These are phyloP conservation scores for Neophaeococcomyces aloes DNA, from an alignment of 2,329 filamentous ascomycete species.

Conservation along the genomic window DNA sequence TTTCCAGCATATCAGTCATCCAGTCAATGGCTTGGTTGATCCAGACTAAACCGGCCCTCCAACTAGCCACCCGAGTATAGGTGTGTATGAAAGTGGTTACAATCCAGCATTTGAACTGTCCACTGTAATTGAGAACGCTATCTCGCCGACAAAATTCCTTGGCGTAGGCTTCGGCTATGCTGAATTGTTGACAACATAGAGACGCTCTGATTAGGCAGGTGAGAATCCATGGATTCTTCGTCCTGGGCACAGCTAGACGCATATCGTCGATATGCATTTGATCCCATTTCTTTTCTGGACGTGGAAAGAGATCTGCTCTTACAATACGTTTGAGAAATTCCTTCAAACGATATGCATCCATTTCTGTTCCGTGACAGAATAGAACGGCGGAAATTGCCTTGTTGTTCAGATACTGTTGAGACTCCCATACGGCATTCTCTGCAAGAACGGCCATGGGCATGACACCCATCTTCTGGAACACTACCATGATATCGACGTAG, in stretches of 20 bases:
- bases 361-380: slow-evolving; percentile 1
- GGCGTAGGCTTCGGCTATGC: slow-evolving; percentile 18
- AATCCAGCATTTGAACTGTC: slow-evolving; percentile 11
- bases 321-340: background rate
- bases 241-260: slow-evolving; percentile 14
- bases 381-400: slow-evolving; percentile 1
- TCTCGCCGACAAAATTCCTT: slow-evolving; percentile 1
- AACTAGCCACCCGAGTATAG: slow-evolving; percentile 14
- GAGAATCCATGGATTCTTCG: slow-evolving; percentile 11
- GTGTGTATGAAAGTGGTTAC: slow-evolving; percentile 16
- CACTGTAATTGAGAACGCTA: slow-evolving; percentile 4
- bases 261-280: slow-evolving; percentile 11
- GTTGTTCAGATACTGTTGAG: background rate
- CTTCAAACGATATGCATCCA: background rate
- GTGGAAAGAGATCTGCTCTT: background rate
- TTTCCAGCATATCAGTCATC: background rate
- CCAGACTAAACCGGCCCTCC: slow-evolving; percentile 18
- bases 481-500: slow-evolving; percentile 14
- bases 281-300: slow-evolving; percentile 12
- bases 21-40: slow-evolving; percentile 12
- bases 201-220: slow-evolving; percentile 14
- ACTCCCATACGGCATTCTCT: slow-evolving; percentile 5
- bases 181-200: slow-evolving; percentile 15
- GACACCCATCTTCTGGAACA: slow-evolving; percentile 13
- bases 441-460: slow-evolving; percentile 12